Conservation (phyloP, 345 rosid genomes). For the Sapria himalayana region DNA sequence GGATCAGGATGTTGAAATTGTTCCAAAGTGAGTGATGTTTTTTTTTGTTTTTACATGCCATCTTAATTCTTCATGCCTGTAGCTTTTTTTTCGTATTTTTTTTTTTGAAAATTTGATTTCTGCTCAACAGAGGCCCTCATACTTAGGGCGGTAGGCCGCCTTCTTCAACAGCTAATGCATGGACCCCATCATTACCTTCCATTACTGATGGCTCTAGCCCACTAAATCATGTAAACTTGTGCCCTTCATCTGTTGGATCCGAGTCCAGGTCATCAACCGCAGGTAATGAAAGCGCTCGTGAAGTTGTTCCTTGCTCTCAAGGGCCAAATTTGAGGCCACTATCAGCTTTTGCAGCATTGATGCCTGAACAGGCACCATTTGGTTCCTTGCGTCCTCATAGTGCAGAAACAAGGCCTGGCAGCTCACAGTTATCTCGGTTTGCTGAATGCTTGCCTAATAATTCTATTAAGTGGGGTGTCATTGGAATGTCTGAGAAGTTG, state of each 20-base stretch:
- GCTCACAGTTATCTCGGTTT: conserved; percentile 91
- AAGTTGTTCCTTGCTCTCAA: conserved; percentile 38
- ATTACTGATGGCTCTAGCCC: conserved; percentile 59
- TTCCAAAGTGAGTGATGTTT: conserved; percentile 66
- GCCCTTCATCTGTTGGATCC: conserved; percentile 91
- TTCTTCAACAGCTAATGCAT: conserved; percentile 53
- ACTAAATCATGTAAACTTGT: conserved; percentile 57
- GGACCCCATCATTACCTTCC: conserved; percentile 75
- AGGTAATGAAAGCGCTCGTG: conserved; percentile 59
- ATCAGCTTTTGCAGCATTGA: conserved; percentile 70
- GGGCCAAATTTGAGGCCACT: conserved; percentile 79
- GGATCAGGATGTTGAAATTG: conserved; percentile 94
- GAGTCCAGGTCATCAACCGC: conserved; percentile 89
- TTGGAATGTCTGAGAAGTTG: conserved; percentile 36
- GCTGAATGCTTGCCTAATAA: conserved; percentile 60
- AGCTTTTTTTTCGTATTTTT: no score
- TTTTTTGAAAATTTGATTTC: conserved; percentile 1
- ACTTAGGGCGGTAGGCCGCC: conserved; percentile 86
- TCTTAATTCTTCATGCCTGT: neutral
- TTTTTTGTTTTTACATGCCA: conserved; percentile 1
- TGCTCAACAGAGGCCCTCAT: conserved; percentile 49
- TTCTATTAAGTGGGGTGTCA: conserved; percentile 37
- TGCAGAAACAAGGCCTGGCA: conserved; percentile 97
- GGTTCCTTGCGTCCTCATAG: conserved; percentile 71
- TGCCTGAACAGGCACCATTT: conserved; percentile 51